Base-by-base conservation (phyloP, 371 early-diverging fungal species). In the Quaeritorhiza haematococci region DNA sequence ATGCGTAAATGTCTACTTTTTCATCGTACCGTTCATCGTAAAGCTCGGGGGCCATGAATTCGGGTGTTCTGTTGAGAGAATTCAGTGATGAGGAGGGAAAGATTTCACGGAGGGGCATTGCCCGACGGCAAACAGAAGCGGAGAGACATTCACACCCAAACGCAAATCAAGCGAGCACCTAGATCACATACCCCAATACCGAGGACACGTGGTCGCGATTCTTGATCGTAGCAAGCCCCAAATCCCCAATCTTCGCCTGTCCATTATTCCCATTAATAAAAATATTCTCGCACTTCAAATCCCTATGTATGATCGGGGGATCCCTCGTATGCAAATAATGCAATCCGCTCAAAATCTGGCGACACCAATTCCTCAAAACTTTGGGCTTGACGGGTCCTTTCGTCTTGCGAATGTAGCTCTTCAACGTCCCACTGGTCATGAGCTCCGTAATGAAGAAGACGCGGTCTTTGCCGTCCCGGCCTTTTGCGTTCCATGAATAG, bases 11-110 rank as follows among this genome's bases (percentile, higher is more conserved):
- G 60, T 92, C 92, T 17, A 90, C 91, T 62, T 86, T 87, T 69
- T 92, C 92, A 63, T 80, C 86, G 71, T 94, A 93, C 50, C 87
- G 82, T 67, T 92, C 91, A 55, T 90, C 87, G 58, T 95, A 93
- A 72, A 92, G 84, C 64, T 93, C 93, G 5, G 93, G 93, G 19
- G 89, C 92, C 90, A 92, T 90, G 66, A 90, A 94, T 72, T 93
- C 90, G 27, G 93, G 93, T 1, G 93, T 92, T 21, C 91, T 86
- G 60, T 81, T 78, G 2, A 80, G 59, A n/a, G 78, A 83, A 51
- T 80, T 76, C 33, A 17, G 47, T 29, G 6, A 44, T 35, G 52
- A n/a, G 17, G 29, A 55, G 15, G 35, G 3, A 27, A 17, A 17
- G 50, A 26, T 13, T 30, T 26, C 29, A 29, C 23, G 21, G 8